Conservation (phyloP, 805 yeast genomes). For the Yamadazyma kitorensis region DNA sequence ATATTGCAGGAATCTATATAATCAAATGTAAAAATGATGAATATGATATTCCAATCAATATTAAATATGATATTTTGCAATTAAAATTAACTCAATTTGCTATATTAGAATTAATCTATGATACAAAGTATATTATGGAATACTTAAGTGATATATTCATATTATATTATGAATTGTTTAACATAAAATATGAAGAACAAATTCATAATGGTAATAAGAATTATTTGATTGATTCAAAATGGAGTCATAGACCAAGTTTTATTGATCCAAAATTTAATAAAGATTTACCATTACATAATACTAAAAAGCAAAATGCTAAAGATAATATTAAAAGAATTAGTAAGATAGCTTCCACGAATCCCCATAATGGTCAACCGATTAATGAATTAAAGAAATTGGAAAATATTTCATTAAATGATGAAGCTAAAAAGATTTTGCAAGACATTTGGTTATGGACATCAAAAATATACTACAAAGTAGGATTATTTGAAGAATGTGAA, state of each 20-base stretch:
- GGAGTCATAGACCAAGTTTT: slow-evolving; percentile 43
- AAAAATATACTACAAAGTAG: slow-evolving; percentile 57
- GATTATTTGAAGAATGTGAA: slow-evolving; percentile 57
- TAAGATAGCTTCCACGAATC: slow-evolving; percentile 8
- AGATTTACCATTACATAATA: slow-evolving; percentile 4
- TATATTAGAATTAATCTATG: slow-evolving; percentile 60
- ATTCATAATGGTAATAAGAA: slow-evolving; percentile 3
- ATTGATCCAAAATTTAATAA: slow-evolving; percentile 26
- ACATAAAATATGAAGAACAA: slow-evolving; percentile 18
- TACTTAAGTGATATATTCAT: slow-evolving; percentile 64
- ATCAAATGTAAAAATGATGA: slow-evolving; percentile 24
- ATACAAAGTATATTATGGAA: slow-evolving; percentile 56
- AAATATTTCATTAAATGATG: slow-evolving; percentile 5
- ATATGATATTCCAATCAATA: slow-evolving; percentile 22
- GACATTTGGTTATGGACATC: slow-evolving; percentile 76
- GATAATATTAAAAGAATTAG: slow-evolving; percentile 20
- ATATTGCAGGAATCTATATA: slow-evolving; percentile 37
- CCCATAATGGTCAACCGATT: not conserved
- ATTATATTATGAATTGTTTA: slow-evolving; percentile 52
- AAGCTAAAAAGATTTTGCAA: slow-evolving; percentile 42
- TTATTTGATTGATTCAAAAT: slow-evolving; percentile 18
- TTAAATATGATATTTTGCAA: slow-evolving; percentile 55
- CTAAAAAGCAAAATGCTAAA: slow-evolving; percentile 16
- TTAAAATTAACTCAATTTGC: slow-evolving; percentile 74
- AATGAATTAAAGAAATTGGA: slow-evolving; percentile 6